Percentiles rank a stretch among this genome's conserved stretches.
Evolutionary conservation across 23 red algal genomes (phyloP).

Genomic region (Gracilaria domingensis): DNA sequence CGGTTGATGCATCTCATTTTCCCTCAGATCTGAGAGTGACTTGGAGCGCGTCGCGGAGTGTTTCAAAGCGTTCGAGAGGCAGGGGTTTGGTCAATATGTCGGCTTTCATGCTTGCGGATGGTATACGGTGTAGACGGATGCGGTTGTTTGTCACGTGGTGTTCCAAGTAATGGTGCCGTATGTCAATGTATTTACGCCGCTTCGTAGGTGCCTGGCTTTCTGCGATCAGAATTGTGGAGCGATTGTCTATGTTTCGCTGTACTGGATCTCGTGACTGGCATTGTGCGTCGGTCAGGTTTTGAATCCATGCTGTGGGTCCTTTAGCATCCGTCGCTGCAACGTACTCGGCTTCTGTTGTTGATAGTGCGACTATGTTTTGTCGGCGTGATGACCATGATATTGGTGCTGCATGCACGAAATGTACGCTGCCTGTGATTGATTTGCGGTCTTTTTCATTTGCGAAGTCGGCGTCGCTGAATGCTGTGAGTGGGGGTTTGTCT

Average conservation of each 20-base stretch:
- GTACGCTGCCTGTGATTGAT: background rate
- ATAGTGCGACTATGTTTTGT: background rate
- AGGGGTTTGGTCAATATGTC: conserved; percentile 4
- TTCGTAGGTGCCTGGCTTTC: background rate
- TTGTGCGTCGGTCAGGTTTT: too few species aligned
- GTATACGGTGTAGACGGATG: background rate
- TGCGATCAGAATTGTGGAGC: background rate
- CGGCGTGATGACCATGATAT: too few species aligned
- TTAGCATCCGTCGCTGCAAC: background rate
- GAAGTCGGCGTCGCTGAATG: background rate
- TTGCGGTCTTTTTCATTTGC: background rate
- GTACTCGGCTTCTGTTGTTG: background rate
- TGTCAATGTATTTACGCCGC: background rate
- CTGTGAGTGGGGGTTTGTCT: background rate
- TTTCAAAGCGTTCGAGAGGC: background rate
- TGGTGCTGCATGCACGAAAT: too few species aligned
- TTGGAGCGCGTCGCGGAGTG: background rate
- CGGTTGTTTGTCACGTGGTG: background rate
- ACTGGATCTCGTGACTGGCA: too few species aligned
- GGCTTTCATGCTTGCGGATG: background rate
- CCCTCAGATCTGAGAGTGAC: background rate
- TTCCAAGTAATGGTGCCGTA: background rate
- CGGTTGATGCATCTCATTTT: background rate
- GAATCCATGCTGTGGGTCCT: too few species aligned
- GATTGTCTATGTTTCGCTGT: background rate